These are phyloP conservation scores for Leccinum griseonigrum DNA, from an alignment of 1,284 basidiomycete genomes.

Conservation along the genomic window DNA sequence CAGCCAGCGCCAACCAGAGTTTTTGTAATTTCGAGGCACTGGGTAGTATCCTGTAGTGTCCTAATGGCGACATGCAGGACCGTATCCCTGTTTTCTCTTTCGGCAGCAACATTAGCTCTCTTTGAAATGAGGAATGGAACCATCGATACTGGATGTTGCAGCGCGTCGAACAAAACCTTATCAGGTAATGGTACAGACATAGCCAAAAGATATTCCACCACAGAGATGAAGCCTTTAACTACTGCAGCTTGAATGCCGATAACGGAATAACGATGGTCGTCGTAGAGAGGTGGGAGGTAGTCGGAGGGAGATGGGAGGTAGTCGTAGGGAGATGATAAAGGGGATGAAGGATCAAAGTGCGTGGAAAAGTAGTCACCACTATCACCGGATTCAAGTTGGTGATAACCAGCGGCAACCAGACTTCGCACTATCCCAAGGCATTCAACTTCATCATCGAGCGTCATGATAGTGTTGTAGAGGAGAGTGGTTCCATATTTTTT, in stretches of 20 bases:
- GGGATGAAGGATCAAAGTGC: too few relatives aligned
- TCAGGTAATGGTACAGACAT: background rate
- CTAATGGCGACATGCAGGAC: background rate
- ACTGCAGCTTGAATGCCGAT: background rate
- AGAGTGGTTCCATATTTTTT: too few relatives aligned
- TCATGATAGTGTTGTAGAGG: too few relatives aligned
- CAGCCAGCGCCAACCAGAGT: background rate
- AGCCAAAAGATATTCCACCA: background rate
- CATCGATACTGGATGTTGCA: background rate
- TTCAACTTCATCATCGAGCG: too few relatives aligned
- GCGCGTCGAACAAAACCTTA: background rate
- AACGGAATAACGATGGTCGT: too few relatives aligned
- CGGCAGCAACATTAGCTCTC: background rate
- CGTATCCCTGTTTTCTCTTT: conserved; percentile 1
- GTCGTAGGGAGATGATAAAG: too few relatives aligned
- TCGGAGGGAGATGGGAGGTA: too few relatives aligned
- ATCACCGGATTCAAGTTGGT: too few relatives aligned
- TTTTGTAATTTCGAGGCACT: background rate
- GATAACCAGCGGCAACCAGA: too few relatives aligned
- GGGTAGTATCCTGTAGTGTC: background rate
- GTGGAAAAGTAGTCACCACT: too few relatives aligned
- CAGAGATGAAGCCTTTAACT: background rate
- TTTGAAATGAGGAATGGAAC: background rate
- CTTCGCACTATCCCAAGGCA: too few relatives aligned
- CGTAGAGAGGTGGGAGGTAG: too few relatives aligned